Evolutionary conservation across 208 protist species (phyloP).

Genomic region (Phytomonas sp.): DNA sequence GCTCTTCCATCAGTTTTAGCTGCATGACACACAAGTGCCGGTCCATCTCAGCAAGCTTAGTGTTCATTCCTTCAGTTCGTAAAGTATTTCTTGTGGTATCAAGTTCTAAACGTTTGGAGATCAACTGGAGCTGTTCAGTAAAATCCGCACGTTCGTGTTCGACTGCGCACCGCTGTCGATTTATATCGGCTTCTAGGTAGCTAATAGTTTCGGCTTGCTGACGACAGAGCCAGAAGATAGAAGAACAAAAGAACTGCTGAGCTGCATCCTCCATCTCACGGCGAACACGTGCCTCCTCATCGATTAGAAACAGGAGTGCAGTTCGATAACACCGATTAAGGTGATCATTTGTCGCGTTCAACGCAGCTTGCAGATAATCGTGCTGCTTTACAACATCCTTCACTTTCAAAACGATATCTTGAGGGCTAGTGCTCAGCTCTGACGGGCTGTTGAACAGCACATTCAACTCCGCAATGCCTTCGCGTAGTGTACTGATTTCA

Average conservation of each 20-base stretch:
- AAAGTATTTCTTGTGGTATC: not conserved
- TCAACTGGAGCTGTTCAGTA: not conserved
- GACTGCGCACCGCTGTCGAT: not conserved
- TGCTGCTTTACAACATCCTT: conserved; percentile 14
- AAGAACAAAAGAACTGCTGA: not conserved
- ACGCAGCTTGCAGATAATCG: conserved; percentile 11
- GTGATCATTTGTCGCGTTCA: conserved; percentile 18
- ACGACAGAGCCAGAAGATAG: not conserved
- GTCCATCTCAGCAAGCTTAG: not conserved
- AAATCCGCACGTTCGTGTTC: not conserved
- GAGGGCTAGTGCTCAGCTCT: conserved; percentile 30
- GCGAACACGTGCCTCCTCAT: conserved; percentile 23
- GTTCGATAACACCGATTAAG: conserved; percentile 14
- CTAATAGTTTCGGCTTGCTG: not conserved
- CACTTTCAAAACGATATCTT: conserved; percentile 35
- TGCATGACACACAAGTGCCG: not conserved
- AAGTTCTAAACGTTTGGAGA: not conserved
- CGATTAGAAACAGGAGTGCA: conserved; percentile 9
- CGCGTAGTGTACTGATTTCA: conserved; percentile 24
- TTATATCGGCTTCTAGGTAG: not conserved
- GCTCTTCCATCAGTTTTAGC: not conserved
- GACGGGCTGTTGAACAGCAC: conserved; percentile 33
- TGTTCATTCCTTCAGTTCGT: not conserved
- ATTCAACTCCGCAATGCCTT: conserved; percentile 25
- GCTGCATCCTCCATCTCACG: conserved; percentile 17